Percentiles rank a stretch among this genome's conserved stretches.
These are phyloP conservation scores for Leccinum griseonigrum DNA, from an alignment of 1,284 basidiomycete genomes.

Conservation along the genomic window DNA sequence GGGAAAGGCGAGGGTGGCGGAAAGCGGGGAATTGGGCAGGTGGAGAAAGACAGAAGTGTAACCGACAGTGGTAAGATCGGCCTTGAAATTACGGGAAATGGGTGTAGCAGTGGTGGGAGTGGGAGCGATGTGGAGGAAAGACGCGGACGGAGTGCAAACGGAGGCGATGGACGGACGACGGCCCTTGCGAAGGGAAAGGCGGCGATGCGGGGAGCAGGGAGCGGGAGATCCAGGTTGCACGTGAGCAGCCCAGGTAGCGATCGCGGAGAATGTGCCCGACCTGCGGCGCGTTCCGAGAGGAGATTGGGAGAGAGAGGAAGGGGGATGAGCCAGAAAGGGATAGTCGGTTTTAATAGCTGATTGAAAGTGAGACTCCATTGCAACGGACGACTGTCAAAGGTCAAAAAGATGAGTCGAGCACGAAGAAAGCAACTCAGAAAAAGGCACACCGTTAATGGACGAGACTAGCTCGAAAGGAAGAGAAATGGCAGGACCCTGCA, in stretches of 20 bases:
- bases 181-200: conserved; percentile 33
- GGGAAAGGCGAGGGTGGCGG: conserved; percentile 33
- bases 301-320: conserved; percentile 30
- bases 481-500: background rate
- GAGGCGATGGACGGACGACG: conserved; percentile 37
- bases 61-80: conserved; percentile 55
- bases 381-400: conserved; percentile 4
- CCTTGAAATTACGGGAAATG: conserved; percentile 42
- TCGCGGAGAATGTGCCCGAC: conserved; percentile 39
- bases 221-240: conserved; percentile 69
- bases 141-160: conserved; percentile 37
- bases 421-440: background rate
- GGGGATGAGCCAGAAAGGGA: conserved; percentile 43
- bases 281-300: conserved; percentile 25
- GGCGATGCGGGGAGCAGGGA: conserved; percentile 44
- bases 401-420: conserved; percentile 8
- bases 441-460: conserved; percentile 3
- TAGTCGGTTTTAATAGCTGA: conserved; percentile 26
- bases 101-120: conserved; percentile 41
- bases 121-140: conserved; percentile 42
- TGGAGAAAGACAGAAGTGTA: conserved; percentile 66
- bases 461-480: background rate
- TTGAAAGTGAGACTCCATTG: conserved; percentile 10
- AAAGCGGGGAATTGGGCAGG: conserved; percentile 49
- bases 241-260: conserved; percentile 55